Evolutionary conservation across 805 yeast species (phyloP).

Genomic region (Zygotorulaspora sp.): DNA sequence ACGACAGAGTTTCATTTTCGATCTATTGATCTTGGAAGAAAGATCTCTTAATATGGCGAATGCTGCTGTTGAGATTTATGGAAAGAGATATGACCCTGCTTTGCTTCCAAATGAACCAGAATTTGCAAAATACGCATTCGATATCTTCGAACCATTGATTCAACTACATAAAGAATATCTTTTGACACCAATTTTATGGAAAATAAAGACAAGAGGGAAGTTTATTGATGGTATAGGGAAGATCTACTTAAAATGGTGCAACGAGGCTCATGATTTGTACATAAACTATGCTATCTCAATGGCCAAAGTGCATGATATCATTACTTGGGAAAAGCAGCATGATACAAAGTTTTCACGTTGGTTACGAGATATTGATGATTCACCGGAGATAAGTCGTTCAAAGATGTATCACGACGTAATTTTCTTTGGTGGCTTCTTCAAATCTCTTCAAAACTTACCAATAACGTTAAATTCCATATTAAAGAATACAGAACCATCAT

Average conservation of each 20-base stretch:
- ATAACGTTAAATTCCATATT: slow-evolving; percentile 57
- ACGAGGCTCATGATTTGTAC: slow-evolving; percentile 50
- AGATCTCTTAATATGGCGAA: slow-evolving; percentile 62
- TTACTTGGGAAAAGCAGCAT: slow-evolving; percentile 43
- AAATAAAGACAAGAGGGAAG: slow-evolving; percentile 60
- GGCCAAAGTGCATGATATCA: slow-evolving; percentile 56
- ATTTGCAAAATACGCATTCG: slow-evolving; percentile 56
- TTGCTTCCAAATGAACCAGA: slow-evolving; percentile 48
- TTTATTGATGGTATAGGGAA: slow-evolving; percentile 61
- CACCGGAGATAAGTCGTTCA: slow-evolving; percentile 39
- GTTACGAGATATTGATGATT: slow-evolving; percentile 50
- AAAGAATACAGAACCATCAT: slow-evolving; percentile 43
- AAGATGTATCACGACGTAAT: slow-evolving; percentile 50
- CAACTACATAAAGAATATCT: slow-evolving; percentile 50
- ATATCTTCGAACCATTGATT: slow-evolving; percentile 52
- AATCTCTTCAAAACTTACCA: slow-evolving; percentile 54
- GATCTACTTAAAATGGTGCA: slow-evolving; percentile 61
- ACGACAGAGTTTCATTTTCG: slow-evolving; percentile 72
- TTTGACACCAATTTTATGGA: slow-evolving; percentile 52
- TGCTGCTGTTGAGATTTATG: slow-evolving; percentile 57
- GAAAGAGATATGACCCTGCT: slow-evolving; percentile 40
- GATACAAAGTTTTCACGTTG: slow-evolving; percentile 50
- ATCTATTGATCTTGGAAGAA: slow-evolving; percentile 66
- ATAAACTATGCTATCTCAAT: slow-evolving; percentile 55
- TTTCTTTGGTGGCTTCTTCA: slow-evolving; percentile 53